Base-by-base conservation (phyloP, 768 basidiomycete species). In the Rhizopogon vulgaris region DNA sequence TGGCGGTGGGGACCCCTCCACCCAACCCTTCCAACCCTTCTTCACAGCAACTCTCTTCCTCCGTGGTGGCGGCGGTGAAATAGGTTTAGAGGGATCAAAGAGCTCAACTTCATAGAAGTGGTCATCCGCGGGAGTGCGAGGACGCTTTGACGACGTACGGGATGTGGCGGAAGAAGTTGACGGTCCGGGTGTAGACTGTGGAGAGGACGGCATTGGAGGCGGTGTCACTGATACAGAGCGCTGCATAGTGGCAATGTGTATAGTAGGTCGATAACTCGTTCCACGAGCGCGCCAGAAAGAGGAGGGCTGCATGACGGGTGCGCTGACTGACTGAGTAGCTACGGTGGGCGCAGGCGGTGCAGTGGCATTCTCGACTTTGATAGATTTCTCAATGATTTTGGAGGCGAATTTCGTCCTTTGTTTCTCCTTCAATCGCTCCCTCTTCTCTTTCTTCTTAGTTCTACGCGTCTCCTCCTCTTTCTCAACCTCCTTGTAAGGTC, bases 11-110 rank as follows among this genome's bases (percentile, higher is more conserved):
- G 87, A 89, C 58, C 87, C 88, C 72, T 90, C 89, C 18, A 91
- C 85, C 89, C 89, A 91, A 37, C 89, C 89, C 73, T 91, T 91
- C 89, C 89, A 91, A 15, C 89, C 89, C 67, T 91, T 91, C 69
- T 77, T 83, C 34, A 78, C 83, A 0, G 78, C 71, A 18, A 83
- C 76, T 40, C 77, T 71, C 58, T 84, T 83, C 73, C 80, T 87
- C 66, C 75, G 78, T 41, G 77, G 76, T n/a, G 62, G 71, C 25
- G 59, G 63, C n/a, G 60, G 55, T 1, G 68, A 25, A 9, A 27
- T 18, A 32, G 4, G 22, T 34, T 27, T 46, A 15, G 14, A 46
- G 14, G 22, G 18, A 34, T 15, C 22, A 14, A 46, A 9, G 12
- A 32, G 15, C 14, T 34, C 45, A 3, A 55, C 52, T 6, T 45